Base-by-base conservation (phyloP, 2,329 filamentous ascomycete species). In the Didymella arachidicola region DNA sequence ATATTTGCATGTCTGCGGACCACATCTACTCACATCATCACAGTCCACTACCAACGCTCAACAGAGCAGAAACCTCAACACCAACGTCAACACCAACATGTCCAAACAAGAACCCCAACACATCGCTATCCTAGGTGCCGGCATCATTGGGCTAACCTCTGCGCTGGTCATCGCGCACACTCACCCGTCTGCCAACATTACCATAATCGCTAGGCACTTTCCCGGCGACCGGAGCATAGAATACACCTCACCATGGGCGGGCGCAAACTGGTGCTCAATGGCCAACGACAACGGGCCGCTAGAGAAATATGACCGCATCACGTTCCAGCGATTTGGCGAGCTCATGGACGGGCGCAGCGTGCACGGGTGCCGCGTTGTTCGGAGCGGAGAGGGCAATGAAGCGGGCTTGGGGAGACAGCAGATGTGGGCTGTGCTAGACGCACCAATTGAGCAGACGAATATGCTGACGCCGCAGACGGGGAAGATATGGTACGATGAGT, bases 151-250 rank as follows among this genome's bases (percentile, higher is more conserved):
- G 26, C 80, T 90, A 46, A 89, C 88, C 2, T 88, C 86, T 1
- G 87, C 88, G 18, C 80, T 89, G 29, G 77, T 85, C 12, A 79
- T 90, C 12, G 84, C 86, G 2, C 78, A 81, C 53, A 81, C 85
- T 59, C 79, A 79, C 39, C 79, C 81, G 1, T 67, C 74, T 2
- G 83, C 88, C 64, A 79, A 80, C 22, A 80, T 96, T 63, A 93
- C 90, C 0, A 81, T 96, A 34, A 81, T 92, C 30, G 89, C 92
- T 5, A 96, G 94, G 72, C 90, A 96, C 75, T 95, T 97, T 89
- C 93, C 93, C 0, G 93, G 93, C 34, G 93, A 97, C 79, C 95
- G 94, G 77, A 90, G 94, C 65, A 89, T 93, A 66, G 90, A 96
- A 81, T 97, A 97, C 75, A 89, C 91, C 0, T 96, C 91, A 6